A percentile compares a stretch with the other conserved stretches of the same genome.
These are phyloP conservation scores for Talaromyces islandicus DNA, from an alignment of 2,329 filamentous ascomycete species.

Conservation along the genomic window DNA sequence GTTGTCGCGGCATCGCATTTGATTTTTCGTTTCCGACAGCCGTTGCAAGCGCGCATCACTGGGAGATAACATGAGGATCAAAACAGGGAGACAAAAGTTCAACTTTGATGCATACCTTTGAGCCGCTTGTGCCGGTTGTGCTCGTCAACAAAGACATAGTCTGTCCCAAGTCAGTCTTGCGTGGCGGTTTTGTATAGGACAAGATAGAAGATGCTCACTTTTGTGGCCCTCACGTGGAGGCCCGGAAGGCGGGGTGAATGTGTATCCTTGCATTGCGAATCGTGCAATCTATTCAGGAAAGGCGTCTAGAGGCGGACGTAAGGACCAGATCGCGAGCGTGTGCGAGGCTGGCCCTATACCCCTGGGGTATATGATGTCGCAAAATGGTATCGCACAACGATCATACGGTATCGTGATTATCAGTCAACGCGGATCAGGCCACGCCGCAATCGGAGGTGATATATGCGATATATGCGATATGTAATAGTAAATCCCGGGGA, in stretches of 20 bases:
- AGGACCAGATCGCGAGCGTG: not conserved
- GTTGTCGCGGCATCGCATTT: constrained; percentile 97
- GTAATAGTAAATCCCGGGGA: not conserved
- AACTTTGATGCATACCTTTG: constrained; percentile 59
- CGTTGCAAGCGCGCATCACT: constrained; percentile 98
- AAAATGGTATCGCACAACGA: not conserved
- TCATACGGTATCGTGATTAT: not conserved
- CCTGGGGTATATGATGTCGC: not conserved
- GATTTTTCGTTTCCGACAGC: constrained; percentile 90
- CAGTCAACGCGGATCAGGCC: not conserved
- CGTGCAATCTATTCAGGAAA: not conserved
- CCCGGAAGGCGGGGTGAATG: constrained; percentile 62
- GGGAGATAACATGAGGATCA: constrained; percentile 3
- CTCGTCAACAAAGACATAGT: constrained; percentile 98
- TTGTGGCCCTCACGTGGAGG: constrained; percentile 72
- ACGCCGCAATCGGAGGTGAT: not conserved
- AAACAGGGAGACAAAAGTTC: not conserved
- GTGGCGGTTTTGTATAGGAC: not conserved
- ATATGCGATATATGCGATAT: not conserved
- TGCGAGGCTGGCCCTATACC: not conserved
- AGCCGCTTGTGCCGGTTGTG: constrained; percentile 96
- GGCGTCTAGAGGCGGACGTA: not conserved
- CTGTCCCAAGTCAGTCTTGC: constrained; percentile 27
- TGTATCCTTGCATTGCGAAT: constrained; percentile 61
- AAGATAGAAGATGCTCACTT: constrained; percentile 52